A percentile compares a stretch with the other conserved stretches of the same genome.
phyloP scores from a whole-genome alignment of 305 asterid species.

The Rubia peregrina region DNA sequence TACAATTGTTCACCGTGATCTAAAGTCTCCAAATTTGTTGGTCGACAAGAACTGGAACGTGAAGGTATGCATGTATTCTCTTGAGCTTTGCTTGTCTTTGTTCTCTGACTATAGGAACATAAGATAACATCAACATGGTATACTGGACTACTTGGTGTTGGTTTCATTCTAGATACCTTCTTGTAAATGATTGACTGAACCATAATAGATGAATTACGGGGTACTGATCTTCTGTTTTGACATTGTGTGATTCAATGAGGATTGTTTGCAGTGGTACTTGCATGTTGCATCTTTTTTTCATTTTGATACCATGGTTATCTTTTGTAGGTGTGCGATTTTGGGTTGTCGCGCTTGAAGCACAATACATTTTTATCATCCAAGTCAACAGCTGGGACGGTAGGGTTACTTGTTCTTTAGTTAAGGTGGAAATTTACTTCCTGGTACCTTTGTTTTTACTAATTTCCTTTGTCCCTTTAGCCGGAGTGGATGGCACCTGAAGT shows the following conservation, averaged over 20 bases:
- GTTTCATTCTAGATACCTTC: neutral
- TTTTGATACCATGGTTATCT: slow-evolving; percentile 18
- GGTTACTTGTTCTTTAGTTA: slow-evolving; percentile 17
- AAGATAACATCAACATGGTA: neutral
- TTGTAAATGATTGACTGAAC: neutral
- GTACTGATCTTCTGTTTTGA: neutral
- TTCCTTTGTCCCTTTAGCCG: slow-evolving; percentile 46
- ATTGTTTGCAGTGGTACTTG: neutral
- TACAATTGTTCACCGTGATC: slow-evolving; percentile 96
- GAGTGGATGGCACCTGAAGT: slow-evolving; percentile 99
- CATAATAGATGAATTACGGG: neutral
- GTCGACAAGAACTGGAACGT: slow-evolving; percentile 97
- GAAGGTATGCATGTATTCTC: slow-evolving; percentile 42
- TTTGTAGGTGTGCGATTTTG: slow-evolving; percentile 92
- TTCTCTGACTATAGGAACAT: neutral
- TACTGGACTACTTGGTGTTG: neutral
- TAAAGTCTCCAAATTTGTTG: slow-evolving; percentile 95
- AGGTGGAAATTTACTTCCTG: neutral
- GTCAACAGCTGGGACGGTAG: slow-evolving; percentile 99
- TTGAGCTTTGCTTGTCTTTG: slow-evolving; percentile 5
- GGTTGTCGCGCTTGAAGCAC: slow-evolving; percentile 98
- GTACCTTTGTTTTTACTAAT: slow-evolving; percentile 7
- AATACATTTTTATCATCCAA: slow-evolving; percentile 98
- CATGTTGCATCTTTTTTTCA: slow-evolving; percentile 14
- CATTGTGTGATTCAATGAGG: neutral